Conservation (phyloP, 495 filamentous ascomycete genomes). For the Trichoderma erinaceum region DNA sequence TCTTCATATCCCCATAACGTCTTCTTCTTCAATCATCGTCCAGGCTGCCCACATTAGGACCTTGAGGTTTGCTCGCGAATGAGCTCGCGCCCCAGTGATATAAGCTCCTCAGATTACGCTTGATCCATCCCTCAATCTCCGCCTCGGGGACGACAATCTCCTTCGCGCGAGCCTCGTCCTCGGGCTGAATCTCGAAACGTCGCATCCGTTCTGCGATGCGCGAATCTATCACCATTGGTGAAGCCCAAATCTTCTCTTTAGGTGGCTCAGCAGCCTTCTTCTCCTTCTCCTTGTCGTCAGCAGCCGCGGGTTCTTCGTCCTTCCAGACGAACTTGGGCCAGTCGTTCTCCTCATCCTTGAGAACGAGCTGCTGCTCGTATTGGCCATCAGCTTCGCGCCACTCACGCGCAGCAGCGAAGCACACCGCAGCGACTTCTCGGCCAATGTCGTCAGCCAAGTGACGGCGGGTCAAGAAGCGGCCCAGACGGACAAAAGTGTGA, state of each 20-base stretch:
- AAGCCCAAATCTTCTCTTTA: constrained; percentile 65
- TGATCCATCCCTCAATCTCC: constrained; percentile 60
- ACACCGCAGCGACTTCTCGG: constrained; percentile 78
- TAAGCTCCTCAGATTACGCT: constrained; percentile 40
- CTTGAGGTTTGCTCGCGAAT: constrained; percentile 22
- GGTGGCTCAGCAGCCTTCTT: constrained; percentile 18
- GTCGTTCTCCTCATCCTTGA: constrained; percentile 71
- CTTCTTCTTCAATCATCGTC: constrained; percentile 19
- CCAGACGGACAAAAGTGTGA: constrained; percentile 79
- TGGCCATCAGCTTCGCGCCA: constrained; percentile 30
- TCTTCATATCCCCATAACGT: too few relatives aligned
- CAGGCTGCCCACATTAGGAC: constrained; percentile 21
- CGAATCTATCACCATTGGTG: constrained; percentile 68
- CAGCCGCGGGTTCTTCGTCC: constrained; percentile 44
- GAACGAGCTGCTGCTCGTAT: constrained; percentile 64
- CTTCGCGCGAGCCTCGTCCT: constrained; percentile 61
- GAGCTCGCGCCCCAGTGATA: constrained; percentile 38
- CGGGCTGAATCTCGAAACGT: constrained; percentile 57
- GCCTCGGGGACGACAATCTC: constrained; percentile 57
- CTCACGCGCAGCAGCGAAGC: constrained; percentile 57
- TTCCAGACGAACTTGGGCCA: constrained; percentile 81
- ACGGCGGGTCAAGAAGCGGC: constrained; percentile 84
- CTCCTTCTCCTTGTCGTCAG: constrained; percentile 32
- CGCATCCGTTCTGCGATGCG: constrained; percentile 78
- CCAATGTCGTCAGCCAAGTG: constrained; percentile 80